Evolutionary conservation across 306 rosid genomes (phyloP).

Genomic region (Cucurbita ficifolia): DNA sequence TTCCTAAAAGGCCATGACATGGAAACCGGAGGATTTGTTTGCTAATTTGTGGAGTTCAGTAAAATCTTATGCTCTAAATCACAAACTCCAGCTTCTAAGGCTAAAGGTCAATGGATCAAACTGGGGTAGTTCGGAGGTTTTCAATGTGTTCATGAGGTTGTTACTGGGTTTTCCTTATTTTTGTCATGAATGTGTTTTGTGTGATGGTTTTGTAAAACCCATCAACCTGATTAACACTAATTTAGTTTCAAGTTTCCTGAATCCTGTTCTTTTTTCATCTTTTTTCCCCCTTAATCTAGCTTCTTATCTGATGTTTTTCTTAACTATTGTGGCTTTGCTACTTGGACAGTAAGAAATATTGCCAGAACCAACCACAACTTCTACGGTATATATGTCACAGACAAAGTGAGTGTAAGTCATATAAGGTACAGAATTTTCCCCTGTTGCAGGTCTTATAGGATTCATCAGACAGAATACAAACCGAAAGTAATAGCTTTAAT

Average conservation of each 20-base stretch:
- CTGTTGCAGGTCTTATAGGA: background rate
- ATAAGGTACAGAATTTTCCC: slow-evolving; percentile 2
- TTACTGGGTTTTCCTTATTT: background rate
- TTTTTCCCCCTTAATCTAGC: background rate
- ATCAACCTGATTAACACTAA: background rate
- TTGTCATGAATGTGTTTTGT: background rate
- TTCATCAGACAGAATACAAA: background rate
- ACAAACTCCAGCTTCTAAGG: background rate
- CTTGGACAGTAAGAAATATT: background rate
- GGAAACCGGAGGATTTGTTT: background rate
- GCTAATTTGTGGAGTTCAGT: background rate
- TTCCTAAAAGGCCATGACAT: no score
- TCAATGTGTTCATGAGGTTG: background rate
- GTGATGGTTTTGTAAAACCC: background rate
- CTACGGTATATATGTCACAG: slow-evolving; percentile 5
- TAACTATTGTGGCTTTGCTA: background rate
- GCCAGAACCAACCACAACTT: slow-evolving; percentile 12
- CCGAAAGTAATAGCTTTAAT: background rate
- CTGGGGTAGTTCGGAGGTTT: background rate
- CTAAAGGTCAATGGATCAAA: background rate
- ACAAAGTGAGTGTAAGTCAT: background rate
- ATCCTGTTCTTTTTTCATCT: background rate
- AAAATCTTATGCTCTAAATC: background rate
- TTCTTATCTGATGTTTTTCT: background rate
- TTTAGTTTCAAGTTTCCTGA: background rate